phyloP scores from a whole-genome alignment of 2,329 filamentous ascomycete species.

The Trichoderma pleuroti region DNA sequence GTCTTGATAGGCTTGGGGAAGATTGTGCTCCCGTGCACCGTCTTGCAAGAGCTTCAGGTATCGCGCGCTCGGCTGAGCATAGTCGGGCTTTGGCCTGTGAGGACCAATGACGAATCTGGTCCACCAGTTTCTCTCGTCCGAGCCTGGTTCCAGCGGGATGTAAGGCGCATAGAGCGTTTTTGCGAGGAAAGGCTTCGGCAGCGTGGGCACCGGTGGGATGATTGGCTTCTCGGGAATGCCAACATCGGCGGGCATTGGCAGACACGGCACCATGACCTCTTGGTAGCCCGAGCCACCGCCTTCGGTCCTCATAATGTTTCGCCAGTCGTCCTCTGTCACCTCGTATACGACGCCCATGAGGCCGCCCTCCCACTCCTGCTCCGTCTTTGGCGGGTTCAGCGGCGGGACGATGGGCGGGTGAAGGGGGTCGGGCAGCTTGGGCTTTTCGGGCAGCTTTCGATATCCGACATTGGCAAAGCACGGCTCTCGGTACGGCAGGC shows the following conservation, averaged over 20 bases:
- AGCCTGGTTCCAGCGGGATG: constrained; percentile 35
- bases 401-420: constrained; percentile 31
- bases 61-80: constrained; percentile 77
- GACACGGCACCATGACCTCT: constrained; percentile 76
- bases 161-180: constrained; percentile 77
- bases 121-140: constrained; percentile 43
- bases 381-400: constrained; percentile 23
- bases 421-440: constrained; percentile 33
- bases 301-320: constrained; percentile 84
- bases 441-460: constrained; percentile 49
- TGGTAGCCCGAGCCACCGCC: constrained; percentile 82
- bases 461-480: constrained; percentile 82
- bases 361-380: constrained; percentile 65
- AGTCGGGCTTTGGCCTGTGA: constrained; percentile 61
- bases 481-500: constrained; percentile 81
- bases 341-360: constrained; percentile 95
- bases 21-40: constrained; percentile 74
- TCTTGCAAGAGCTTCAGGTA: constrained; percentile 78
- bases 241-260: constrained; percentile 58
- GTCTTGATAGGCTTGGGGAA: constrained; percentile 72
- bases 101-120: constrained; percentile 43
- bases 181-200: constrained; percentile 68
- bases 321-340: constrained; percentile 77
- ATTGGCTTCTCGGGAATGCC: constrained; percentile 63
- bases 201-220: constrained; percentile 47